Conservation (phyloP, 2,329 filamentous ascomycete species). For the Epichloe typhina region DNA sequence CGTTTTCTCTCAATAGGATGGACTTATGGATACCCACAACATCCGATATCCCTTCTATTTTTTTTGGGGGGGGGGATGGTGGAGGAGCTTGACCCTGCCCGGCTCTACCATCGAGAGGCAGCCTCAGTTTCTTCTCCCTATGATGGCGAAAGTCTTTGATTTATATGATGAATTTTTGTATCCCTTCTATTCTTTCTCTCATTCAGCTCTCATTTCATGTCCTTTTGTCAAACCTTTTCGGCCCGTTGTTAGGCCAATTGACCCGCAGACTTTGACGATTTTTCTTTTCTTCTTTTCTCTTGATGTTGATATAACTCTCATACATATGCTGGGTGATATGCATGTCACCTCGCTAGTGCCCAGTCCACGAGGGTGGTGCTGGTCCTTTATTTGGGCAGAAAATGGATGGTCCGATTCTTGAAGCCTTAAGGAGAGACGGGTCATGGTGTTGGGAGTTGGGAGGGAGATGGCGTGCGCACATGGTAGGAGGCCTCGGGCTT, state of each 20-base stretch:
- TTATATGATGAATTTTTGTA: not conserved
- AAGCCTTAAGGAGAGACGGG: not conserved
- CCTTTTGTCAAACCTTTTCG: slow-evolving; percentile 10
- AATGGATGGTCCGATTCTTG: not conserved
- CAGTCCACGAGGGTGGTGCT: not conserved
- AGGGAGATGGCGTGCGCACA: not conserved
- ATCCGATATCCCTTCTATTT: not conserved
- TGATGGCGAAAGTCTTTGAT: slow-evolving; percentile 1
- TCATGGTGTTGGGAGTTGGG: not conserved
- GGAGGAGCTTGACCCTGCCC: not conserved
- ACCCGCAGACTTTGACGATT: slow-evolving; percentile 12
- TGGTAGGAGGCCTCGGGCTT: not conserved
- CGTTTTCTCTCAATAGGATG: slow-evolving; percentile 16
- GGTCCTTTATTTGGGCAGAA: not conserved
- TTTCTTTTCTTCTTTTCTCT: not conserved
- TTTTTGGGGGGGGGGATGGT: not conserved
- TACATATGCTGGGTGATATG: slow-evolving; percentile 1
- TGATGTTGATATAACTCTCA: slow-evolving; percentile 3
- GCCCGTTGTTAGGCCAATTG: not conserved
- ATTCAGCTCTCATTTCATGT: not conserved
- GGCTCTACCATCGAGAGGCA: not conserved
- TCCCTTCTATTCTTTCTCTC: not conserved
- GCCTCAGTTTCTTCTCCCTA: not conserved
- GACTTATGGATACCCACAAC: slow-evolving; percentile 9
- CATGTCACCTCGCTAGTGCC: not conserved